phyloP scores from a whole-genome alignment of 345 rosid genomes.

The Cardamine chenopodiifolia region DNA sequence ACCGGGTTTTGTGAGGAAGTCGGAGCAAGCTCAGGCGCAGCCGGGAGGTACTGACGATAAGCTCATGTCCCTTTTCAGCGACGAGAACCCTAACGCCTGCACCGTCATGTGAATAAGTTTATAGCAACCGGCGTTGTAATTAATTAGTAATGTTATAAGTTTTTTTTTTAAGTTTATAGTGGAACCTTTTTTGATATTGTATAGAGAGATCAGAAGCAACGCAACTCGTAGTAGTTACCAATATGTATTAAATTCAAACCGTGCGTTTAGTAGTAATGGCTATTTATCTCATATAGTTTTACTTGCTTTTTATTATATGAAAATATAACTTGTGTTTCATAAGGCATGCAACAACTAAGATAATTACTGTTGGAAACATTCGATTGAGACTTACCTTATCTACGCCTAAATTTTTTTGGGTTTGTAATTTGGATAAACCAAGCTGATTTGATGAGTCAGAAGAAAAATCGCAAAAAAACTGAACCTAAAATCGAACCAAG shows the following conservation, averaged over 20 bases:
- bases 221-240: slow-evolving; percentile 5
- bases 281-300: not conserved
- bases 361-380: not conserved
- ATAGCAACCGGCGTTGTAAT: not conserved
- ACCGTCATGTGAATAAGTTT: slow-evolving; percentile 31
- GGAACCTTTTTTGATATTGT: slow-evolving; percentile 9
- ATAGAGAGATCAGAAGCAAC: slow-evolving; percentile 6
- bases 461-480: not conserved
- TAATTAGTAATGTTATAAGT: not conserved
- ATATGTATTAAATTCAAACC: too few species aligned
- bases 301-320: not conserved
- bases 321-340: not conserved
- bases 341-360: not conserved
- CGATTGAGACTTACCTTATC: not conserved
- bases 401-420: not conserved
- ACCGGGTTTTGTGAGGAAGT: slow-evolving; percentile 41
- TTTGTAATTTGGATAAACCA: not conserved
- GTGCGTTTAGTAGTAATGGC: not conserved
- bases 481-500: not conserved
- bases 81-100: slow-evolving; percentile 48
- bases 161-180: not conserved
- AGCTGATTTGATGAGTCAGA: not conserved
- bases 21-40: slow-evolving; percentile 42
- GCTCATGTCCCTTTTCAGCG: slow-evolving; percentile 43
- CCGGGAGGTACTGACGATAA: slow-evolving; percentile 43